Evolutionary conservation across 208 protist species (phyloP).

Genomic region (Acanthamoeba quina): DNA sequence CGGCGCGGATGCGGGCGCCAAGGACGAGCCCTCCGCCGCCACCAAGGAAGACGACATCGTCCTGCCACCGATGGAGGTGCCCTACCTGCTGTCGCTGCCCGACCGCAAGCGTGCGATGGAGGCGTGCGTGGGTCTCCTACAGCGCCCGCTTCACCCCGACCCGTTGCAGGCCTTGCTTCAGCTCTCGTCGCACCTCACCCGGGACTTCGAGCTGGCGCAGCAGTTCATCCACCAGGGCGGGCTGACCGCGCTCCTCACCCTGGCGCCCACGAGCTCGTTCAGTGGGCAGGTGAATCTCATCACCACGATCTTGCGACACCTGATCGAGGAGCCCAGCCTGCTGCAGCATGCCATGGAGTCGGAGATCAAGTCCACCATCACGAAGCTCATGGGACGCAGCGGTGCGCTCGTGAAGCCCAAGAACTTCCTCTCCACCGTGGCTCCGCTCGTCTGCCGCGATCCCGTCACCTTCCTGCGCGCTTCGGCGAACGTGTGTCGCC

Average conservation of each 20-base stretch:
- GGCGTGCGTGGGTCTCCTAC: conserved; percentile 19
- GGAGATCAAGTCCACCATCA: conserved; percentile 66
- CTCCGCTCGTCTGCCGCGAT: conserved; percentile 58
- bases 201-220: conserved; percentile 59
- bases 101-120: neutral
- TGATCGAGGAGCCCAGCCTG: conserved; percentile 64
- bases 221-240: conserved; percentile 59
- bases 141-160: conserved; percentile 25
- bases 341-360: conserved; percentile 67
- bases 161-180: conserved; percentile 53
- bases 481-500: conserved; percentile 22
- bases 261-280: neutral
- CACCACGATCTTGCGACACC: conserved; percentile 50
- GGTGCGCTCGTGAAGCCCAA: conserved; percentile 63
- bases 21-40: neutral
- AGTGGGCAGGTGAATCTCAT: neutral
- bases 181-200: conserved; percentile 40
- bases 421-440: conserved; percentile 67
- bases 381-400: conserved; percentile 70
- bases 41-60: neutral
- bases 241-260: neutral
- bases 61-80: conserved; percentile 13
- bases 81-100: neutral
- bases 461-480: conserved; percentile 53
- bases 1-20: neutral